Evolutionary conservation across 495 filamentous ascomycete genomes (phyloP).

Genomic region (Neurospora sp.): DNA sequence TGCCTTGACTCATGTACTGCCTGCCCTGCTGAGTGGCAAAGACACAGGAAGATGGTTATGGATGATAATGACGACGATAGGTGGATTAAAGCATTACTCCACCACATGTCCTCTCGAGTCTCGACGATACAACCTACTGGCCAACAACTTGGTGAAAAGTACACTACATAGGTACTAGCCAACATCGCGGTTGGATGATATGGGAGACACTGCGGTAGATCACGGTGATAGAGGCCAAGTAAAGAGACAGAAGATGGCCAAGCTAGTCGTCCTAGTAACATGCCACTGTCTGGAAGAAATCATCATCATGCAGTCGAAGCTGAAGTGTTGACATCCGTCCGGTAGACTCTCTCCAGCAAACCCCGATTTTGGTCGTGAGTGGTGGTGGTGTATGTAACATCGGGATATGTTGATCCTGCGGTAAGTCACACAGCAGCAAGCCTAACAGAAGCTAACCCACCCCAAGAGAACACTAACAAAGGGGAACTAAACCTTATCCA

Average conservation of each 20-base stretch:
- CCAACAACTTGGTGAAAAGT: neutral
- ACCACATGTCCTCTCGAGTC: neutral
- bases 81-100: neutral
- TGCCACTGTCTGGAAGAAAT: neutral
- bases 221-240: neutral
- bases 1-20: neutral
- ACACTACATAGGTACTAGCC: neutral
- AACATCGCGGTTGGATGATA: neutral
- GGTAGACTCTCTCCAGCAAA: neutral
- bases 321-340: neutral
- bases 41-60: neutral
- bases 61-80: neutral
- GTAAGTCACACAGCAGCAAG: neutral
- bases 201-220: neutral
- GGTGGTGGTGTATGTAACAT: neutral
- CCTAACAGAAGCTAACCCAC: neutral
- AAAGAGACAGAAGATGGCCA: neutral
- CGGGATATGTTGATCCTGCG: neutral
- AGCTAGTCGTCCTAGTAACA: neutral
- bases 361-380: neutral
- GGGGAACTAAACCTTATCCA: neutral
- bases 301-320: neutral
- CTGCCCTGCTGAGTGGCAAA: neutral
- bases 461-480: neutral
- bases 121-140: neutral